A percentile compares a stretch with the other conserved stretches of the same genome.
Conservation (phyloP, 2,329 filamentous ascomycete species). For the Pseudodiploospora longispora region DNA sequence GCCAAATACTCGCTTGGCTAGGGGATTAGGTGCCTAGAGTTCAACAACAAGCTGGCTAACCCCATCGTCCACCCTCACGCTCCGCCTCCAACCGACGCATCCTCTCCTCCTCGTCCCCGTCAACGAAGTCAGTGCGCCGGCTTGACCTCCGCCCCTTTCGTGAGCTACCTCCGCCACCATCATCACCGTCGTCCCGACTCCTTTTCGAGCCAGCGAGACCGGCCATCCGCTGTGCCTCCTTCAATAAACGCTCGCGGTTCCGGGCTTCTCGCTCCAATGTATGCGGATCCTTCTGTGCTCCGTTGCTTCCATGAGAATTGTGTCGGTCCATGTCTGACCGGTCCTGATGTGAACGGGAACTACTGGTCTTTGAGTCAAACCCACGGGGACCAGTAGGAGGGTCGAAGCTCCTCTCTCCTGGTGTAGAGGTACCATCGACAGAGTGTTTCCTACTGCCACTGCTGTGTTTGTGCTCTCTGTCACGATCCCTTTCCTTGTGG, state of each 20-base stretch:
- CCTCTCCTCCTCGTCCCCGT: constrained; percentile 41
- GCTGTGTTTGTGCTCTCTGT: constrained; percentile 24
- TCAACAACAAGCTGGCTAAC: constrained; percentile 18
- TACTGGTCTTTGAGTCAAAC: constrained; percentile 31
- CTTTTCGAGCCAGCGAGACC: constrained; percentile 44
- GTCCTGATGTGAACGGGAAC: constrained; percentile 11
- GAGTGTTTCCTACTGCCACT: constrained; percentile 27
- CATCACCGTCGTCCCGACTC: constrained; percentile 36
- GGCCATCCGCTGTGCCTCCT: constrained; percentile 60
- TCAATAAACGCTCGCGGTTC: constrained; percentile 57
- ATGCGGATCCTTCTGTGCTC: constrained; percentile 47
- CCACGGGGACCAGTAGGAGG: constrained; percentile 32
- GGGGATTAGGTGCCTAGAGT: too few species aligned
- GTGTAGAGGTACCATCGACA: constrained; percentile 15
- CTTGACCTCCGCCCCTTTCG: constrained; percentile 35
- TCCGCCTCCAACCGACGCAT: constrained; percentile 51
- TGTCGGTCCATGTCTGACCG: constrained; percentile 28
- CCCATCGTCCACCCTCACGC: constrained; percentile 46
- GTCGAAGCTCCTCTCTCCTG: constrained; percentile 33
- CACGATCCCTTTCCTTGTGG: constrained; percentile 28
- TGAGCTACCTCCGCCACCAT: constrained; percentile 29
- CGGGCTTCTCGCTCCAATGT: constrained; percentile 61
- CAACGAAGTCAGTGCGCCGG: constrained; percentile 40
- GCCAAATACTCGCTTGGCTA: too few species aligned
- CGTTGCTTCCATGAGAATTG: constrained; percentile 9